A percentile compares a stretch with the other conserved stretches of the same genome.
Conservation (phyloP, 495 filamentous ascomycete species). For the Talaromyces nanjingensis region DNA sequence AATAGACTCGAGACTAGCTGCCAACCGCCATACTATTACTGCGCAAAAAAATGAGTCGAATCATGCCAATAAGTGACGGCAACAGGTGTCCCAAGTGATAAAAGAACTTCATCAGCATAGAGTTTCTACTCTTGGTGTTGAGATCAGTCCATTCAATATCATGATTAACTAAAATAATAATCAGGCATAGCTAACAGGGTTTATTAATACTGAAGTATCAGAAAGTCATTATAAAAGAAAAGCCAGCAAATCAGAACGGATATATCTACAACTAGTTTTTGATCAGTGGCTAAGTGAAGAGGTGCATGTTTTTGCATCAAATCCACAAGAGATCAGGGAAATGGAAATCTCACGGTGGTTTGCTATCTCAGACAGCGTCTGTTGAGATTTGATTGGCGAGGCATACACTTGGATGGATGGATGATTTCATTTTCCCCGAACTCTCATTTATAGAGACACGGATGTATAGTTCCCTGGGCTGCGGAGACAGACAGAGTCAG, state of each 20-base stretch:
- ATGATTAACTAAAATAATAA: background rate
- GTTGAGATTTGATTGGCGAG: background rate
- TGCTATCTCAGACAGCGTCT: background rate
- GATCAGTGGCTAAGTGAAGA: conserved; percentile 2
- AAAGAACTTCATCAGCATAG: background rate
- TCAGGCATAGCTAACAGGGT: background rate
- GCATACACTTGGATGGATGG: background rate
- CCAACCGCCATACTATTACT: background rate
- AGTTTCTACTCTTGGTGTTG: conserved; percentile 3
- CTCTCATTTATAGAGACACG: background rate
- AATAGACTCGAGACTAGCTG: background rate
- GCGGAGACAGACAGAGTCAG: background rate
- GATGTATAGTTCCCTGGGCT: background rate
- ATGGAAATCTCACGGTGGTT: background rate
- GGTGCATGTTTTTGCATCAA: background rate
- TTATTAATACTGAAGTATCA: conserved; percentile 1
- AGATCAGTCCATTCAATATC: conserved; percentile 1
- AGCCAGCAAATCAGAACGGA: background rate
- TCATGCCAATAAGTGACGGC: background rate
- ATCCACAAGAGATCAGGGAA: background rate
- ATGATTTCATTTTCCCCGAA: background rate
- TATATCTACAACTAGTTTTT: conserved; percentile 2
- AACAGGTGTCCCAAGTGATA: background rate
- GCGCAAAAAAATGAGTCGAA: background rate
- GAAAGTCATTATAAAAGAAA: background rate